Percentiles rank a stretch among this genome's conserved stretches.
Conservation (phyloP, 2,329 filamentous ascomycete species). For the Sporothrix variecibatus region DNA sequence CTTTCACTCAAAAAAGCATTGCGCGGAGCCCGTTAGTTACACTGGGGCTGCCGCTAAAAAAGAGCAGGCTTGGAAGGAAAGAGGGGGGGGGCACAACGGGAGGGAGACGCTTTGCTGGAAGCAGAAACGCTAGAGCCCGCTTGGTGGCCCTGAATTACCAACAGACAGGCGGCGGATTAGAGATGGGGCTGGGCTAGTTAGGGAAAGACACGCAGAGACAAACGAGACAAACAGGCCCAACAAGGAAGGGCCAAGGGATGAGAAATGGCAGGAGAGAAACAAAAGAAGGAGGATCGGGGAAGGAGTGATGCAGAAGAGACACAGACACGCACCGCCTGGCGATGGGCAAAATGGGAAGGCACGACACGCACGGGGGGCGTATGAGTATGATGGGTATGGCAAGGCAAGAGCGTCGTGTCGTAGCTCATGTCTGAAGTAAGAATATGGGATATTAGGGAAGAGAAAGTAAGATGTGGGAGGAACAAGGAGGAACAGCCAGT, state of each 20-base stretch:
- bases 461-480: neutral
- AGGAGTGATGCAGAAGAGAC: neutral
- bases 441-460: neutral
- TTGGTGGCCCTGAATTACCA: slow-evolving; percentile 15
- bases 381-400: neutral
- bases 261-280: slow-evolving; percentile 4
- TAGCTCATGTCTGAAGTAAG: neutral
- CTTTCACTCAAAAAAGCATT: neutral
- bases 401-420: neutral
- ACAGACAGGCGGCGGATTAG: neutral
- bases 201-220: neutral
- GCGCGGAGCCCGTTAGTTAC: slow-evolving; percentile 21
- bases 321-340: neutral
- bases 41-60: slow-evolving; percentile 25
- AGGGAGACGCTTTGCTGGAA: slow-evolving; percentile 21
- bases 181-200: neutral
- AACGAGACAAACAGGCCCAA: neutral
- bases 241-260: slow-evolving; percentile 7
- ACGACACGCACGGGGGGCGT: neutral
- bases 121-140: slow-evolving; percentile 6
- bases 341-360: neutral
- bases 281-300: neutral
- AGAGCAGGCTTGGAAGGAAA: slow-evolving; percentile 21
- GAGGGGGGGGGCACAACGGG: slow-evolving; percentile 14
- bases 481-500: neutral